A percentile compares a stretch with the other conserved stretches of the same genome.
phyloP scores from a whole-genome alignment of 179 eudicot genomes.

The Drosera spatulata region DNA sequence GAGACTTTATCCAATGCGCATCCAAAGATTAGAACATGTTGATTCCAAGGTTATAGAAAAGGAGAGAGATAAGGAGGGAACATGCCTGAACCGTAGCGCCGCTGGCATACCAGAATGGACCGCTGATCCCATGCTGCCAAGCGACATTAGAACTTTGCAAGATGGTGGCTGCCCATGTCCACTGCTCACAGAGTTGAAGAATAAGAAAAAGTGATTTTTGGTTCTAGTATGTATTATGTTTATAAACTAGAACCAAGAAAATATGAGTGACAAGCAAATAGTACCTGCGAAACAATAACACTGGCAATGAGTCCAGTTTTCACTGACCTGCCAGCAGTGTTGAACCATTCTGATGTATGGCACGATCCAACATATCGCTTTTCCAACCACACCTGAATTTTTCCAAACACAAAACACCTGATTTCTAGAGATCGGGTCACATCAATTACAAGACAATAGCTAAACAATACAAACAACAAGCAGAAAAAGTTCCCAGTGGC shows the following conservation, averaged over 20 bases:
- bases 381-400: slow-evolving; percentile 75
- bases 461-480: too few relatives aligned
- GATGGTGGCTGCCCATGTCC: slow-evolving; percentile 99
- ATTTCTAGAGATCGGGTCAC: too few relatives aligned
- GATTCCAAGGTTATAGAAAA: neutral
- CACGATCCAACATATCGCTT: slow-evolving; percentile 77
- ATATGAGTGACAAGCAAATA: neutral
- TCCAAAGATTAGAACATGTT: too few relatives aligned
- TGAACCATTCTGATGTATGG: slow-evolving; percentile 93
- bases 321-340: slow-evolving; percentile 89
- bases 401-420: neutral
- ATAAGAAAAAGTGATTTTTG: neutral
- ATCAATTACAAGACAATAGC: too few relatives aligned
- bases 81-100: slow-evolving; percentile 86
- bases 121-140: slow-evolving; percentile 92
- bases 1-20: too few relatives aligned
- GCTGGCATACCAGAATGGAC: slow-evolving; percentile 98
- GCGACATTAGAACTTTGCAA: slow-evolving; percentile 94
- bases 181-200: slow-evolving; percentile 19
- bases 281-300: slow-evolving; percentile 93
- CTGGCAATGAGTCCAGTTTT: slow-evolving; percentile 96
- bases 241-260: neutral
- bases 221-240: too few relatives aligned
- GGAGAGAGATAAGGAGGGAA: neutral
- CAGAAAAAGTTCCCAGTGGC: too few relatives aligned